Conservation (phyloP, 768 basidiomycete genomes). For the Galerina marginata region DNA sequence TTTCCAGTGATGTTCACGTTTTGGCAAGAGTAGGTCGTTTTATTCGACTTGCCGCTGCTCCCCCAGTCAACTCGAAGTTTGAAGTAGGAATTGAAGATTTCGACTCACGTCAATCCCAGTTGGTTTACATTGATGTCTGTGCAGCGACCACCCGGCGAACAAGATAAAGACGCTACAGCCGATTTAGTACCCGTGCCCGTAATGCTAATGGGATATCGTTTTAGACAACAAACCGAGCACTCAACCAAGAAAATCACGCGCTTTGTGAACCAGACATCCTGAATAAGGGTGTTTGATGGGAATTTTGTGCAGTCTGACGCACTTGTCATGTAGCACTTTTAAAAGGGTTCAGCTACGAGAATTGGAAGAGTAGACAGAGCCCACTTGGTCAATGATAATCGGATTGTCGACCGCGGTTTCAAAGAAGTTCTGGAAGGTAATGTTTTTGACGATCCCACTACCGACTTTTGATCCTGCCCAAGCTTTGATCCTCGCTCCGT, state of each 20-base stretch:
- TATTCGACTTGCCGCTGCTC: slow-evolving; percentile 44
- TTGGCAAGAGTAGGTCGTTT: slow-evolving; percentile 54
- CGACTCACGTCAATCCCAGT: slow-evolving; percentile 48
- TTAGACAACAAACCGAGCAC: background rate
- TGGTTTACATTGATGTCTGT: slow-evolving; percentile 53
- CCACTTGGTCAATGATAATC: slow-evolving; percentile 46
- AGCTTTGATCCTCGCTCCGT: slow-evolving; percentile 72
- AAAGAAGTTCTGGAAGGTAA: slow-evolving; percentile 56
- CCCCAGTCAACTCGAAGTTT: background rate
- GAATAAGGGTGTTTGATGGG: slow-evolving; percentile 60
- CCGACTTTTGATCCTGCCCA: slow-evolving; percentile 68
- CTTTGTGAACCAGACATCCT: slow-evolving; percentile 62
- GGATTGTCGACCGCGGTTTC: slow-evolving; percentile 64
- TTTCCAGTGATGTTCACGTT: slow-evolving; percentile 56
- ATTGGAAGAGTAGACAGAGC: background rate
- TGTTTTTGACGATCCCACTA: slow-evolving; percentile 60
- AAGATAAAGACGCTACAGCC: slow-evolving; percentile 58
- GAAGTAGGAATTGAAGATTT: background rate
- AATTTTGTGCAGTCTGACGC: slow-evolving; percentile 53
- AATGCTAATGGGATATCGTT: slow-evolving; percentile 41
- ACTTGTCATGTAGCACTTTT: slow-evolving; percentile 53
- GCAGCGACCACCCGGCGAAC: slow-evolving; percentile 61
- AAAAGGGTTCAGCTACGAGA: background rate
- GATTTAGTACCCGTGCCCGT: slow-evolving; percentile 61
- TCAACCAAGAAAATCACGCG: slow-evolving; percentile 21